A percentile compares a stretch with the other conserved stretches of the same genome.
Conservation (phyloP, 2,329 filamentous ascomycete genomes). For the Xylaria sp. region DNA sequence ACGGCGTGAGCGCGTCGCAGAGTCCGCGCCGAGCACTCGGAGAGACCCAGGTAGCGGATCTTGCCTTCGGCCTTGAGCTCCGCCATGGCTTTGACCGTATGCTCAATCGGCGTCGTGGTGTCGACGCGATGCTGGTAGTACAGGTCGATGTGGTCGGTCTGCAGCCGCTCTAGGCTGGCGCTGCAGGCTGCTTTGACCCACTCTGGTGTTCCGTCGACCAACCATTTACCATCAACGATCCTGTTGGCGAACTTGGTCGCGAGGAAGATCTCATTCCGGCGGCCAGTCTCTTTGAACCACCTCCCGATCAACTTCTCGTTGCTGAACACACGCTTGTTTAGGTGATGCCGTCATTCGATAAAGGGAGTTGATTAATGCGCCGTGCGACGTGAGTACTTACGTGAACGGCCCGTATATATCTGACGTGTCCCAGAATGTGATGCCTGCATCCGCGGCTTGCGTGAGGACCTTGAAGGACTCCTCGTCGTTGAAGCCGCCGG, state of each 20-base stretch:
- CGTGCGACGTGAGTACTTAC: conserved; percentile 32
- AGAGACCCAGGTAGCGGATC: conserved; percentile 63
- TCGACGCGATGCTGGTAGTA: conserved; percentile 64
- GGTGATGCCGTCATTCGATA: background rate
- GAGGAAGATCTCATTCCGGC: conserved; percentile 60
- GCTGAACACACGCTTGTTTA: conserved; percentile 27
- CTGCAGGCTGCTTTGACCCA: conserved; percentile 48
- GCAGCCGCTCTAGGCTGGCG: conserved; percentile 57
- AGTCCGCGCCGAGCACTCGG: conserved; percentile 58
- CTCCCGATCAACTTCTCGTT: conserved; percentile 58
- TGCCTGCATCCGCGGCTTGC: conserved; percentile 42
- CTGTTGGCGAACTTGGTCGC: conserved; percentile 64
- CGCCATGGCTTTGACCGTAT: conserved; percentile 61
- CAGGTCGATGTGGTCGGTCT: conserved; percentile 64
- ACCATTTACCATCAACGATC: conserved; percentile 38
- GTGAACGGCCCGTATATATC: conserved; percentile 53
- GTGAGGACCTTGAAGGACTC: conserved; percentile 45
- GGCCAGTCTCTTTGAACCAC: conserved; percentile 56
- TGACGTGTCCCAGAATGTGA: conserved; percentile 49
- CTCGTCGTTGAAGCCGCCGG: conserved; percentile 46
- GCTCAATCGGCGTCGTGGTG: conserved; percentile 56
- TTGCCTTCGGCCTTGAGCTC: conserved; percentile 62
- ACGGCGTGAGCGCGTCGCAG: conserved; percentile 61
- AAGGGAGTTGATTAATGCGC: background rate
- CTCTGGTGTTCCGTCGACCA: conserved; percentile 42